Conservation (phyloP, 345 rosid genomes). For the Eutrema heterophyllum region DNA sequence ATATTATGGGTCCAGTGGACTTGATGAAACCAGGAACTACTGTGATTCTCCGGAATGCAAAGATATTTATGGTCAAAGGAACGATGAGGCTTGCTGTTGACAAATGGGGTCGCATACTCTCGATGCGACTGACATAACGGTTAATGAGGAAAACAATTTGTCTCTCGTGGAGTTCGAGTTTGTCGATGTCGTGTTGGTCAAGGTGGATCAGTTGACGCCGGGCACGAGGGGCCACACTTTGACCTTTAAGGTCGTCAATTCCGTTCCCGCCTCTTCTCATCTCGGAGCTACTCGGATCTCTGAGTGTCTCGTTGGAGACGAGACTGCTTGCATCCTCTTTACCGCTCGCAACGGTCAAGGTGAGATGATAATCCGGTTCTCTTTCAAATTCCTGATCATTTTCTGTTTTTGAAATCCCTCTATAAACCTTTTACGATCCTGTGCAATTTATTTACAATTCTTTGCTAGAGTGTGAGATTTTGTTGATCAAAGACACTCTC, state of each 20-base stretch:
- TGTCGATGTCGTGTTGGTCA: constrained; percentile 59
- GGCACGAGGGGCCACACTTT: constrained; percentile 64
- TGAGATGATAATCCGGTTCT: constrained; percentile 6
- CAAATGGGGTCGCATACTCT: constrained; percentile 52
- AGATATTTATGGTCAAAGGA: constrained; percentile 49
- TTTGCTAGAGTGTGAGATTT: neutral
- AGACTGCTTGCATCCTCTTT: constrained; percentile 59
- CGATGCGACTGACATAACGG: too few species aligned
- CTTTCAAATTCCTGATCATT: neutral
- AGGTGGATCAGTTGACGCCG: constrained; percentile 59
- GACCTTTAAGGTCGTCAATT: constrained; percentile 51
- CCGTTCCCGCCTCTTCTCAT: constrained; percentile 40
- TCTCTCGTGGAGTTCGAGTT: too few species aligned
- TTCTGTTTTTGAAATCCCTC: neutral
- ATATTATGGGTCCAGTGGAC: neutral
- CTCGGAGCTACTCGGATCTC: constrained; percentile 50
- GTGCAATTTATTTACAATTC: too few species aligned
- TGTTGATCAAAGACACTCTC: neutral
- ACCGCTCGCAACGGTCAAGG: constrained; percentile 84
- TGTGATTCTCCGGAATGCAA: constrained; percentile 43
- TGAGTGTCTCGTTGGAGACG: constrained; percentile 72
- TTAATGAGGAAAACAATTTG: too few species aligned
- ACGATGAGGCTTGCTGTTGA: constrained; percentile 50
- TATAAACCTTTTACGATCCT: too few species aligned
- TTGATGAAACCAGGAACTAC: constrained; percentile 25